A percentile compares a stretch with the other conserved stretches of the same genome.
Evolutionary conservation across 2,329 filamentous ascomycete species (phyloP).

Genomic region (Stagonosporopsis tanaceti): DNA sequence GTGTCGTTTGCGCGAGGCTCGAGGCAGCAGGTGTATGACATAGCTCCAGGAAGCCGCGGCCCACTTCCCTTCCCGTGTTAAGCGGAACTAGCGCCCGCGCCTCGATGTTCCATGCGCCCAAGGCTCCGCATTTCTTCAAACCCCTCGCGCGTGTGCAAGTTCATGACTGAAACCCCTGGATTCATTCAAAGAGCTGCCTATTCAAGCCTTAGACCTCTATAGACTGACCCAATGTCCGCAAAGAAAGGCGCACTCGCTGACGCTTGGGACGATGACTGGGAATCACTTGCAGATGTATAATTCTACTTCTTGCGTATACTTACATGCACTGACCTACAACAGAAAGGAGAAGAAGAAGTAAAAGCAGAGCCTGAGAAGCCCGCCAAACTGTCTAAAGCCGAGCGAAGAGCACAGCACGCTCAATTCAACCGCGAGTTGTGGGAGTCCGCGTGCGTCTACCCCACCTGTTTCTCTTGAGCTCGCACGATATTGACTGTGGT

Average conservation of each 20-base stretch:
- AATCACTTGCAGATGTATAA: slow-evolving; percentile 74
- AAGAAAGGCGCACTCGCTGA: slow-evolving; percentile 56
- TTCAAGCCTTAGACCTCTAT: background rate
- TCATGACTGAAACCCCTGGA: background rate
- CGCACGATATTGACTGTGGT: slow-evolving; percentile 24
- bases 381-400: slow-evolving; percentile 71
- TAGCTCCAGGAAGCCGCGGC: slow-evolving; percentile 22
- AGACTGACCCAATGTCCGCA: slow-evolving; percentile 30
- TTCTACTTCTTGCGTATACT: slow-evolving; percentile 6
- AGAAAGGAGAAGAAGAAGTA: slow-evolving; percentile 50
- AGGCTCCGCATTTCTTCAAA: slow-evolving; percentile 23
- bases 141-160: slow-evolving; percentile 8
- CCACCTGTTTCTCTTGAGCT: background rate
- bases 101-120: slow-evolving; percentile 13
- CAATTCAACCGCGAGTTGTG: slow-evolving; percentile 87
- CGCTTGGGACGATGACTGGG: slow-evolving; percentile 95
- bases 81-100: slow-evolving; percentile 20
- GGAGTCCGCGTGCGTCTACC: slow-evolving; percentile 78
- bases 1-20: background rate
- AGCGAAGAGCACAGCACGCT: slow-evolving; percentile 79
- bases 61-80: slow-evolving; percentile 18
- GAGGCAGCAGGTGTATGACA: slow-evolving; percentile 13
- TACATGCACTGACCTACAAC: slow-evolving; percentile 27
- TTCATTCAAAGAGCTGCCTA: background rate
- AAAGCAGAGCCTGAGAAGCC: slow-evolving; percentile 46